These are phyloP conservation scores for Dryas alaskensis DNA, from an alignment of 306 rosid genomes.

Conservation along the genomic window DNA sequence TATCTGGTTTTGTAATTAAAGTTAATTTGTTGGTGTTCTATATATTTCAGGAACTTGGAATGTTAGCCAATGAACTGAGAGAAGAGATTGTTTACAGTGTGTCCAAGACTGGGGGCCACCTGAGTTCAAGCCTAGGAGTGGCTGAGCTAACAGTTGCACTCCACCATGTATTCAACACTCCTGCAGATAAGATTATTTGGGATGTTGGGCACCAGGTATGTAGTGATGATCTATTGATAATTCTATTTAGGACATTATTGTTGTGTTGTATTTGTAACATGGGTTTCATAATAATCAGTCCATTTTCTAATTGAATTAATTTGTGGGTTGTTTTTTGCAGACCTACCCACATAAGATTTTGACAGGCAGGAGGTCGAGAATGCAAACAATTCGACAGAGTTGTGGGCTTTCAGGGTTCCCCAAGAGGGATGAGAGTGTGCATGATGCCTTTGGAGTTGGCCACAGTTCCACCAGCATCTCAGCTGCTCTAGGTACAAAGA, in stretches of 20 bases:
- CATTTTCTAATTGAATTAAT: not conserved
- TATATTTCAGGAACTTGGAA: conserved; percentile 44
- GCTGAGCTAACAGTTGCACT: conserved; percentile 65
- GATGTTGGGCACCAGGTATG: conserved; percentile 74
- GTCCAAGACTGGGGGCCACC: conserved; percentile 57
- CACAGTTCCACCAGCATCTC: conserved; percentile 75
- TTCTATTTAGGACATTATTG: too few species aligned
- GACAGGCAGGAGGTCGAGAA: conserved; percentile 64
- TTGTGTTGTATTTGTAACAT: too few species aligned
- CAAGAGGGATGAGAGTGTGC: conserved; percentile 57
- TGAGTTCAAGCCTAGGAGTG: conserved; percentile 73
- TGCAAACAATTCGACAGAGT: conserved; percentile 62
- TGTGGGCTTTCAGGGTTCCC: conserved; percentile 69
- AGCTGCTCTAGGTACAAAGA: conserved; percentile 51
- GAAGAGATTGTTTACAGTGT: conserved; percentile 54
- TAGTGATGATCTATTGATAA: too few species aligned
- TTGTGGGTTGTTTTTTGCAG: conserved; percentile 23
- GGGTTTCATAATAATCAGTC: not conserved
- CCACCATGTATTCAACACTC: conserved; percentile 59
- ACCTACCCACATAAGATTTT: conserved; percentile 65
- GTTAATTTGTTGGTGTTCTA: not conserved
- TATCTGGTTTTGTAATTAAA: too few species aligned
- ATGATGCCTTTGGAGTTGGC: conserved; percentile 67
- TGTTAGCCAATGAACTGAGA: conserved; percentile 48
- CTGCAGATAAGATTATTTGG: conserved; percentile 68